phyloP scores from a whole-genome alignment of 257 asterid species.

The Ballota nigra region DNA sequence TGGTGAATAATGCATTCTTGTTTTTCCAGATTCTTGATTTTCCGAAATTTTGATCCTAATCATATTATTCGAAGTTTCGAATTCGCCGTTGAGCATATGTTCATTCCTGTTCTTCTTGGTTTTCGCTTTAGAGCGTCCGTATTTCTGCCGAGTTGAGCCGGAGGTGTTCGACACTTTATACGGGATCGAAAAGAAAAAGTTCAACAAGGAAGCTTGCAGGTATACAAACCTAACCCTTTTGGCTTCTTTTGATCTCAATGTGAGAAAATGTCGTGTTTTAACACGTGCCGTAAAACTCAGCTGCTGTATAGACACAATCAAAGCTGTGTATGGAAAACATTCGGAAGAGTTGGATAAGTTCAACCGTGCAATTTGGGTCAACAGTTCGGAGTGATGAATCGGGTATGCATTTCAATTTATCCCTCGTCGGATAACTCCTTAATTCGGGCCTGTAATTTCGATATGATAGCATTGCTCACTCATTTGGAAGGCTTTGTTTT shows the following conservation, averaged over 20 bases:
- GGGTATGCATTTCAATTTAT: slow-evolving; percentile 9
- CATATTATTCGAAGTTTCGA: not conserved
- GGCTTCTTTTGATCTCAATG: not conserved
- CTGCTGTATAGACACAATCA: slow-evolving; percentile 81
- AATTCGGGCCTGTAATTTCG: not conserved
- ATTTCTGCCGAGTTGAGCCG: slow-evolving; percentile 90
- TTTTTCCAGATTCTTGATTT: slow-evolving; percentile 8
- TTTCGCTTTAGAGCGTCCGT: slow-evolving; percentile 58
- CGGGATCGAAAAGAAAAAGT: slow-evolving; percentile 73
- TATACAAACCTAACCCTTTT: slow-evolving; percentile 17
- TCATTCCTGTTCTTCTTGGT: not conserved
- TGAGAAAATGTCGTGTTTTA: not conserved
- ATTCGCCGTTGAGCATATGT: slow-evolving; percentile 15
- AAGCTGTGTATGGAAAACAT: slow-evolving; percentile 60
- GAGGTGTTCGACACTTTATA: slow-evolving; percentile 55
- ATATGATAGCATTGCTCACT: not conserved
- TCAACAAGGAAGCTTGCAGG: slow-evolving; percentile 99
- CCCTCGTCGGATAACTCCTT: not conserved
- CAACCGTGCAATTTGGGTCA: slow-evolving; percentile 65
- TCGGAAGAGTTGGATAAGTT: slow-evolving; percentile 69
- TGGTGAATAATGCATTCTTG: slow-evolving; percentile 40
- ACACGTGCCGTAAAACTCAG: slow-evolving; percentile 34
- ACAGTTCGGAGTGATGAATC: slow-evolving; percentile 23
- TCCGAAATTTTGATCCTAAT: not conserved
- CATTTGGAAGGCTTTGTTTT: not conserved